Percentiles rank a stretch among this genome's conserved stretches.
phyloP scores from a whole-genome alignment of 441 rosid genomes.

The Gossypium trilobum region DNA sequence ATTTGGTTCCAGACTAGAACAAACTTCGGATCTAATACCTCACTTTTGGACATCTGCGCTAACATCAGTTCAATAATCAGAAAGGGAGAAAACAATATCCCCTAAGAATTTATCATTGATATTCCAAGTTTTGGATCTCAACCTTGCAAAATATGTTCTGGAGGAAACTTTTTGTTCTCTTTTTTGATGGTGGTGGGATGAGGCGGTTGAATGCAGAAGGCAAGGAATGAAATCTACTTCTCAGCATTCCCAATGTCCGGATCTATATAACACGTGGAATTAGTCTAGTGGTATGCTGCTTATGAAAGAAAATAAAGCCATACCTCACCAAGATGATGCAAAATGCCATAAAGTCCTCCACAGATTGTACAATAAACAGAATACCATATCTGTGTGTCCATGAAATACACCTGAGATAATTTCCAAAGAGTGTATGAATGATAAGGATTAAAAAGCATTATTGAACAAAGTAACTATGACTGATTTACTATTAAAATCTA shows the following conservation, averaged over 20 bases:
- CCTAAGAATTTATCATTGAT: neutral
- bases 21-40: constrained; percentile 62
- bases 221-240: constrained; percentile 84
- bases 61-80: constrained; percentile 12
- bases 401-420: constrained; percentile 75
- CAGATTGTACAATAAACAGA: constrained; percentile 86
- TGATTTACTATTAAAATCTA: neutral
- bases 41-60: constrained; percentile 41
- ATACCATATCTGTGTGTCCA: constrained; percentile 99
- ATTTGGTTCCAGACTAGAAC: constrained; percentile 92
- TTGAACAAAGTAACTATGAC: neutral
- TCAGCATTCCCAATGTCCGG: constrained; percentile 93
- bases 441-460: neutral
- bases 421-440: constrained; percentile 6
- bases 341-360: constrained; percentile 91
- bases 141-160: constrained; percentile 48
- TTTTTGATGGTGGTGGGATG: constrained; percentile 55
- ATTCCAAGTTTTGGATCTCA: constrained; percentile 16
- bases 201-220: constrained; percentile 84
- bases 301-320: constrained; percentile 24
- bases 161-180: constrained; percentile 38
- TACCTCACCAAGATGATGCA: constrained; percentile 99
- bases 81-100: constrained; percentile 2
- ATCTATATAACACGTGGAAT: constrained; percentile 45
- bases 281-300: constrained; percentile 20